phyloP scores from a whole-genome alignment of 345 rosid species.

The Noccaea bulbosa region DNA sequence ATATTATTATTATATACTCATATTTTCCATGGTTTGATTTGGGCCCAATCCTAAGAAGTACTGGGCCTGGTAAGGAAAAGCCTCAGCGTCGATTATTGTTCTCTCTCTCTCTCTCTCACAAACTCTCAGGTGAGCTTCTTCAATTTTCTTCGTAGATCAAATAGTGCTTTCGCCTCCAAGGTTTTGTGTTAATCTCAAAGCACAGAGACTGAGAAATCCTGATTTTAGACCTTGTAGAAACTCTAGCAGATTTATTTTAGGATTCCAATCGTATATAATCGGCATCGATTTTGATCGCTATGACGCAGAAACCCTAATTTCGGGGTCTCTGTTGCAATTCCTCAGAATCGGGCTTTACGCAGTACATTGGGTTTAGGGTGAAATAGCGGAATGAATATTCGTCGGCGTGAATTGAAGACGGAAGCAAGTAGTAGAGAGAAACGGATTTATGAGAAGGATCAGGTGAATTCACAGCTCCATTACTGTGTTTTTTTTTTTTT shows the following conservation, averaged over 20 bases:
- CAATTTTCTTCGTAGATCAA: conserved; percentile 11
- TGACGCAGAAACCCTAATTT: conserved; percentile 16
- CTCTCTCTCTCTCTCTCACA: not conserved
- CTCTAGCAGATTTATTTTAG: not conserved
- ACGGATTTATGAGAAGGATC: conserved; percentile 49
- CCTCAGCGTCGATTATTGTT: not conserved
- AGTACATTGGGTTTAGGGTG: conserved; percentile 7
- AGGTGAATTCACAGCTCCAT: conserved; percentile 43
- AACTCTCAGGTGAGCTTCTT: conserved; percentile 37
- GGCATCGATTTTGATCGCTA: not conserved
- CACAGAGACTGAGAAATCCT: not conserved
- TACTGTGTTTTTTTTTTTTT: too few species aligned
- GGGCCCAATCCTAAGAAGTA: conserved; percentile 9
- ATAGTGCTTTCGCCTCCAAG: not conserved
- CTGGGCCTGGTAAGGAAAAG: not conserved
- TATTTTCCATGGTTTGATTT: not conserved
- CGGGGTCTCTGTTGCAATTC: not conserved
- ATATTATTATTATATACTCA: not conserved
- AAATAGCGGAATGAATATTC: conserved; percentile 52
- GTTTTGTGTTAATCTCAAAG: not conserved
- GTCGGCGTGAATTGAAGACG: conserved; percentile 44
- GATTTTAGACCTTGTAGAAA: not conserved
- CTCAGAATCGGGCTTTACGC: not conserved
- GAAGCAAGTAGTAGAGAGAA: conserved; percentile 51
- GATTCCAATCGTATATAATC: not conserved